Conservation (phyloP, 2,329 filamentous ascomycete genomes). For the Ascosphaera acerosa region DNA sequence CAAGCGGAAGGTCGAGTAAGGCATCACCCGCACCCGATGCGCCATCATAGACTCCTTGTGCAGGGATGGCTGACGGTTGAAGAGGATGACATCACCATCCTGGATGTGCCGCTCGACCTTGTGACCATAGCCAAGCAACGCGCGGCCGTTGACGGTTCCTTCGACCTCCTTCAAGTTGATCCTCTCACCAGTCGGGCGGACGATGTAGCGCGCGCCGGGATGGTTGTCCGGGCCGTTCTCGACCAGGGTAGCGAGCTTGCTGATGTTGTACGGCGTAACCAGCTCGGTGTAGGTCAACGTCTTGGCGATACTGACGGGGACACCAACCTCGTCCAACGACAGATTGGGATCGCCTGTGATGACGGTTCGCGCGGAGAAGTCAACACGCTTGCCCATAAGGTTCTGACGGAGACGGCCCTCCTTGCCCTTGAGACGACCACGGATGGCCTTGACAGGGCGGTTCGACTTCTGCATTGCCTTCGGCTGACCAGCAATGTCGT, state of each 20-base stretch:
- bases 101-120: constrained; percentile 95
- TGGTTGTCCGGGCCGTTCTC: constrained; percentile 87
- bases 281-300: constrained; percentile 92
- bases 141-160: constrained; percentile 48
- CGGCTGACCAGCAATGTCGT: constrained; percentile 88
- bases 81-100: constrained; percentile 93
- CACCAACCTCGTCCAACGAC: constrained; percentile 89
- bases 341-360: constrained; percentile 97
- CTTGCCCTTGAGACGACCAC: constrained; percentile 94
- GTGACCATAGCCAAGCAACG: constrained; percentile 85
- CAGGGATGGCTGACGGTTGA: constrained; percentile 96
- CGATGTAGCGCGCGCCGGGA: constrained; percentile 88
- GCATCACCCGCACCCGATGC: constrained; percentile 92
- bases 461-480: constrained; percentile 93
- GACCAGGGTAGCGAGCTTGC: constrained; percentile 68
- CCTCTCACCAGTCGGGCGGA: constrained; percentile 74
- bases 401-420: constrained; percentile 95
- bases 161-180: constrained; percentile 91
- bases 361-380: constrained; percentile 97
- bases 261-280: constrained; percentile 93
- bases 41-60: constrained; percentile 99
- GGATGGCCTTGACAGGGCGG: constrained; percentile 85
- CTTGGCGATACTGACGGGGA: constrained; percentile 75
- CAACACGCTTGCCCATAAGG: constrained; percentile 98
- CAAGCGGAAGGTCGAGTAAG: constrained; percentile 92